Base-by-base conservation (phyloP, 176 grass and related monocot species). In the Cenchrus fungigraminus region DNA sequence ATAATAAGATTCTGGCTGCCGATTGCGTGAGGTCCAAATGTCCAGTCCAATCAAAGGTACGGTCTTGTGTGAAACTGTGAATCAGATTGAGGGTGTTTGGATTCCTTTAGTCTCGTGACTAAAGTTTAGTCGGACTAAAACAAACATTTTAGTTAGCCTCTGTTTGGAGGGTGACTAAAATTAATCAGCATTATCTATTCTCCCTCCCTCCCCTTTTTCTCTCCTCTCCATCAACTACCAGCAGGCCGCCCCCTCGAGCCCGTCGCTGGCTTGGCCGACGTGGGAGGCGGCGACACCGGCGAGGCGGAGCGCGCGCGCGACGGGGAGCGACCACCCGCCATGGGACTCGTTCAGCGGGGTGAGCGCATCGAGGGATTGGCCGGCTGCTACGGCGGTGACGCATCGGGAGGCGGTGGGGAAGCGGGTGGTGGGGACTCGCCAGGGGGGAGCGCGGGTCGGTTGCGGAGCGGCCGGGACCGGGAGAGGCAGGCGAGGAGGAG, bases 241-340 rank as follows among this genome's bases (percentile, higher is more conserved):
- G 34, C 34, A 34, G 34, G 34, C 34, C 34, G 34, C 34, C 34
- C 34, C 34, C 29, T 91, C 91, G 77, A 98, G 62, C 83, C 88
- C 87, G 19, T 95, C 93, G n/a, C 40, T 14, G 58, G 87, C 81
- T 50, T 53, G 34, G 66, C 84, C 85, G 66, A 87, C 58, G 82
- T 87, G 87, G 78, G n/a, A 76, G 43, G 87, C 67, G 66, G 89
- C 83, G 58, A 85, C 62, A 67, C 93, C 93, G 37, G 91, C 84
- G 85, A 95, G 71, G 66, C 83, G 81, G 50, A 95, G 88, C 22
- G 90, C 73, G 80, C 84, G 90, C 42, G 81, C 91, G 31, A 95
- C 86, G 14, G 88, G 76, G 83, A 94, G 51, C 51, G 91, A 92
- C 93, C 93, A 94, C 53, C 93, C 93, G 50, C 93, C 89, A 17